phyloP scores from a whole-genome alignment of 768 basidiomycete species.

The Lentinula aciculospora region DNA sequence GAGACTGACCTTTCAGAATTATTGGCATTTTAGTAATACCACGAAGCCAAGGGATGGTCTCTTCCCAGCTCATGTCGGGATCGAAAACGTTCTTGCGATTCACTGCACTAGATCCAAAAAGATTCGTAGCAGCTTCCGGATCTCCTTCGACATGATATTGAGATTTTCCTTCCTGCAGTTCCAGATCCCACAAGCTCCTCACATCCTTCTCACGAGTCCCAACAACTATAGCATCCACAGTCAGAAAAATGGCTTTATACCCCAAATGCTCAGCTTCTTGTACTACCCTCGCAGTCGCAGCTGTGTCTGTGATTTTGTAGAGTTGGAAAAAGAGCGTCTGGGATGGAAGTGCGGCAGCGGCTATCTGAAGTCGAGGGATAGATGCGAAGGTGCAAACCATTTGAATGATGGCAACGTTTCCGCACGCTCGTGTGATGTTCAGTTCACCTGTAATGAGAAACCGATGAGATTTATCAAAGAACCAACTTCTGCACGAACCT shows the following conservation, averaged over 20 bases:
- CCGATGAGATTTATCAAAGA: not conserved
- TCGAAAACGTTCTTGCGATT: constrained; percentile 57
- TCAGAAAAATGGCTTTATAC: constrained; percentile 86
- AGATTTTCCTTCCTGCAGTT: constrained; percentile 45
- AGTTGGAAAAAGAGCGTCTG: constrained; percentile 79
- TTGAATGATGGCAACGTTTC: constrained; percentile 66
- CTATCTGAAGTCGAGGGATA: constrained; percentile 58
- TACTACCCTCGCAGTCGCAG: constrained; percentile 62
- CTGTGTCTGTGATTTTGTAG: constrained; percentile 74
- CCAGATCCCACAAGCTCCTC: constrained; percentile 48
- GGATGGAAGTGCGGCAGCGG: constrained; percentile 42
- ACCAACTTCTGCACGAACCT: constrained; percentile 1
- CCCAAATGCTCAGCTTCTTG: constrained; percentile 68
- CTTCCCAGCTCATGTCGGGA: constrained; percentile 72
- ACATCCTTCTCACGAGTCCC: constrained; percentile 79
- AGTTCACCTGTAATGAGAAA: constrained; percentile 61
- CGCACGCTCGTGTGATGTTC: constrained; percentile 73
- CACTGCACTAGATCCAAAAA: constrained; percentile 49
- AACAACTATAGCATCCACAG: constrained; percentile 80
- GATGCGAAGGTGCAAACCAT: constrained; percentile 82
- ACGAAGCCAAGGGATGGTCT: constrained; percentile 73
- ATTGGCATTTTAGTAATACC: constrained; percentile 66
- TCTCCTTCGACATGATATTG: constrained; percentile 17
- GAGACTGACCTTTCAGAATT: constrained; percentile 50
- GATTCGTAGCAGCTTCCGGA: constrained; percentile 24